phyloP scores from a whole-genome alignment of 176 grass and related monocot species.

The Musa schizocarpa region DNA sequence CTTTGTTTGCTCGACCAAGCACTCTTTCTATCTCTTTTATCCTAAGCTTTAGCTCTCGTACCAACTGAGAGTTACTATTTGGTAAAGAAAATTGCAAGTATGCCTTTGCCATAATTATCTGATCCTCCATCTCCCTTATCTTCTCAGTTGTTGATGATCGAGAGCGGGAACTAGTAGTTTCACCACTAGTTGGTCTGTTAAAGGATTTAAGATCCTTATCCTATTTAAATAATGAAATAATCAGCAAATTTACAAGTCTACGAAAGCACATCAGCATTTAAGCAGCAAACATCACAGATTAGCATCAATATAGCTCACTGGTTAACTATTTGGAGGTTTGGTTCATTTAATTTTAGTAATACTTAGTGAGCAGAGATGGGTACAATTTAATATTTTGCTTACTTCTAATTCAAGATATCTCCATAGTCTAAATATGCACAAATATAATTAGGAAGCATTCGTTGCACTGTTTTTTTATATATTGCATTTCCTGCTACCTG shows the following conservation, averaged over 20 bases:
- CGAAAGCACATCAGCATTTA: not conserved
- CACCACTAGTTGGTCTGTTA: slow-evolving; percentile 22
- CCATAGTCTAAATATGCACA: not conserved
- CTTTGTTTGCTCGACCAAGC: slow-evolving; percentile 35
- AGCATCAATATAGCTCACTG: not conserved
- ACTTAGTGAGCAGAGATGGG: not conserved
- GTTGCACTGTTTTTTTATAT: not conserved
- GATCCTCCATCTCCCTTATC: slow-evolving; percentile 84
- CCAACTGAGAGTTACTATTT: slow-evolving; percentile 39
- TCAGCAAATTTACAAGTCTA: not conserved
- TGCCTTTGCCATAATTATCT: slow-evolving; percentile 56
- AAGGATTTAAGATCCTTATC: slow-evolving; percentile 6
- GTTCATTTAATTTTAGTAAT: not conserved
- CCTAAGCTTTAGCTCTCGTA: slow-evolving; percentile 59
- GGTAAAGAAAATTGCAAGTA: slow-evolving; percentile 57
- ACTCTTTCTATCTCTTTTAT: slow-evolving; percentile 74
- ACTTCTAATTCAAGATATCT: too few species aligned
- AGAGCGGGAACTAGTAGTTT: slow-evolving; percentile 32
- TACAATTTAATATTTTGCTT: too few species aligned
- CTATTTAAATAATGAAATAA: not conserved
- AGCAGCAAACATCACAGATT: not conserved
- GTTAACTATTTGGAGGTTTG: not conserved
- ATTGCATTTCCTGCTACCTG: not conserved
- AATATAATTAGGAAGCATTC: not conserved
- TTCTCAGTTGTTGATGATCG: slow-evolving; percentile 33